Evolutionary conservation across 129 eudicot species (phyloP), one percentile per base, ranked within the genome.

Genomic region (Tagetes patula): DNA sequence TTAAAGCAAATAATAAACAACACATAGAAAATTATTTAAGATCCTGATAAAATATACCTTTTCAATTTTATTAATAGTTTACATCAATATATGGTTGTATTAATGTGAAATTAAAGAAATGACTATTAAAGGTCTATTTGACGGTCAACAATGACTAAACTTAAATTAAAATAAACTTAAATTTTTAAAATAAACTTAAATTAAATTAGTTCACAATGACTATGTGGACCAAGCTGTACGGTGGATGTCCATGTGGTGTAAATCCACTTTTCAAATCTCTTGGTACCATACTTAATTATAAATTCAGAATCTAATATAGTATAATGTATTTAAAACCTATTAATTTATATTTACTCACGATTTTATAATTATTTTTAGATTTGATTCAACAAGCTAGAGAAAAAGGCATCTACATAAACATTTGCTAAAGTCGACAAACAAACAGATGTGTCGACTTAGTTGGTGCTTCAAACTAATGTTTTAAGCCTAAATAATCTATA

Each of bases 161-260:
- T 20, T 20, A 20, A 20, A 20, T 20, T 20, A 20, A 20, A 20
- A 20, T 20, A 20, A 20, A 20, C 27, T 20, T 20, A 20, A 20
- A 20, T 20, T 20, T 20, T 20, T 20, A 20, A 20, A 20, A 20
- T 20, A 20, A 20, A 20, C 27, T 20, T 20, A 20, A 20, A 20
- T 20, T 20, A 20, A 20, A 20, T 20, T 20, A 20, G 27, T 20
- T 20, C 27, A 77, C 70, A 33, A 50, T 20, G 27, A 34, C 10
- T 70, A 49, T 32, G 46, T 38, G 76, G 81, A 59, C 76, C 81
- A 69, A 69, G 81, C 75, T 77, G 81, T 77, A 77, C 64, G 70
- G 70, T 77, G 75, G 69, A 77, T 45, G 65, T 69, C 64, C 81
- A 77, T 69, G 75, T 77, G 81, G 61, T 61, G 53, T 60, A 41